Evolutionary conservation across 768 basidiomycete species (phyloP).

Genomic region (Myochromella boudieri): DNA sequence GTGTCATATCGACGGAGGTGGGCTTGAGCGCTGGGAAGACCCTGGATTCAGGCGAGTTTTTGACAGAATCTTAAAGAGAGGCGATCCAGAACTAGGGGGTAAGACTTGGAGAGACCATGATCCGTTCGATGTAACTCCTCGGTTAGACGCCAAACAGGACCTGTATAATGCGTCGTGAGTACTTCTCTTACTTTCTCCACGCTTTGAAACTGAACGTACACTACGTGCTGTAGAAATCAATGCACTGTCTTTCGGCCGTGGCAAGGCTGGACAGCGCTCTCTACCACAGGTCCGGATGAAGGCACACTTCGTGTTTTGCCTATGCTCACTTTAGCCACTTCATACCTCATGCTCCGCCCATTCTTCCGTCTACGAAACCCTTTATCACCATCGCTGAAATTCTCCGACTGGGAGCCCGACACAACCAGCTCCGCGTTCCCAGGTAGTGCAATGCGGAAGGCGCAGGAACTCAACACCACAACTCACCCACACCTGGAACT

Average conservation of each 20-base stretch:
- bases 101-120: slow-evolving; percentile 47
- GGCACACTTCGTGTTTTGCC: slow-evolving; percentile 68
- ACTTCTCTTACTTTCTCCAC: not conserved
- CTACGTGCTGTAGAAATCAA: slow-evolving; percentile 35
- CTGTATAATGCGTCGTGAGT: slow-evolving; percentile 61
- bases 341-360: slow-evolving; percentile 65
- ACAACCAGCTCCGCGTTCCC: slow-evolving; percentile 51
- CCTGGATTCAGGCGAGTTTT: slow-evolving; percentile 39
- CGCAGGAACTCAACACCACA: slow-evolving; percentile 52
- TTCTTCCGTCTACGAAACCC: slow-evolving; percentile 51
- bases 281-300: slow-evolving; percentile 53
- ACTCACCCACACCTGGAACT: slow-evolving; percentile 68
- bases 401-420: slow-evolving; percentile 58
- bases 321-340: slow-evolving; percentile 49
- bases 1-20: slow-evolving; percentile 56
- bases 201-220: slow-evolving; percentile 8
- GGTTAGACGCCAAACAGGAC: slow-evolving; percentile 55
- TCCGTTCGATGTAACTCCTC: slow-evolving; percentile 46
- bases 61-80: slow-evolving; percentile 39
- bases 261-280: slow-evolving; percentile 59
- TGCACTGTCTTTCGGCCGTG: slow-evolving; percentile 57
- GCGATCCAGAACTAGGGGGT: slow-evolving; percentile 18
- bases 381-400: slow-evolving; percentile 28
- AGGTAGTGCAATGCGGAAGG: slow-evolving; percentile 50
- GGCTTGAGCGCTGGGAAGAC: slow-evolving; percentile 60